These are phyloP conservation scores for Cucumis cinereus DNA, from an alignment of 306 rosid species.

Conservation along the genomic window DNA sequence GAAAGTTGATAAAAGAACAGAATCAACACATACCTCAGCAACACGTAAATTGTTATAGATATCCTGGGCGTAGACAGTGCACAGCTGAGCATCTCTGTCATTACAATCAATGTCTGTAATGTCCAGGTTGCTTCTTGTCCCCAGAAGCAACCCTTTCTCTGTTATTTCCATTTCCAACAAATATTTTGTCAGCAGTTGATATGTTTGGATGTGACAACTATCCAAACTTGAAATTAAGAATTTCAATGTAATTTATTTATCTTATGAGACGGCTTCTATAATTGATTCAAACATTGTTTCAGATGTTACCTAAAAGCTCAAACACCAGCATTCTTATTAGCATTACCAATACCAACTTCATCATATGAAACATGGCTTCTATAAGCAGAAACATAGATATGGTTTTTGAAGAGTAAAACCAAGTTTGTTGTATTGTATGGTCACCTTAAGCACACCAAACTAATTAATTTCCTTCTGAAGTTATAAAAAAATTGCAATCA, in stretches of 20 bases:
- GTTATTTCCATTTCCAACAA: conserved; percentile 16
- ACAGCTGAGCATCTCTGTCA: conserved; percentile 48
- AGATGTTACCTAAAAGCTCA: neutral
- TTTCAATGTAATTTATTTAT: conserved; percentile 2
- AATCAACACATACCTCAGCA: conserved; percentile 52
- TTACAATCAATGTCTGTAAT: conserved; percentile 52
- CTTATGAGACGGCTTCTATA: neutral
- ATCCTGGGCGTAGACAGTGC: conserved; percentile 62
- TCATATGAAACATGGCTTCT: neutral
- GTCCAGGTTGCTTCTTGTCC: conserved; percentile 25
- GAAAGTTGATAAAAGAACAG: conserved; percentile 2
- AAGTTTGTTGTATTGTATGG: neutral
- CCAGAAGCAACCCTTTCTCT: conserved; percentile 23
- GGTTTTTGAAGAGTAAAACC: neutral
- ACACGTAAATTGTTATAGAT: conserved; percentile 53
- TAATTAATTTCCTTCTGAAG: neutral
- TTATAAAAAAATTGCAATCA: neutral
- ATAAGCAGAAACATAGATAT: neutral
- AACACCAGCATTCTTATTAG: neutral
- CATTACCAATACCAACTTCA: neutral
- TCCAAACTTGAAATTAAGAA: neutral
- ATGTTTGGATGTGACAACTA: neutral
- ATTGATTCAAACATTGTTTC: neutral
- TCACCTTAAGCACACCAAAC: neutral
- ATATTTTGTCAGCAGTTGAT: neutral